phyloP scores from a whole-genome alignment of 805 yeast genomes.

The Candida boidinii region DNA sequence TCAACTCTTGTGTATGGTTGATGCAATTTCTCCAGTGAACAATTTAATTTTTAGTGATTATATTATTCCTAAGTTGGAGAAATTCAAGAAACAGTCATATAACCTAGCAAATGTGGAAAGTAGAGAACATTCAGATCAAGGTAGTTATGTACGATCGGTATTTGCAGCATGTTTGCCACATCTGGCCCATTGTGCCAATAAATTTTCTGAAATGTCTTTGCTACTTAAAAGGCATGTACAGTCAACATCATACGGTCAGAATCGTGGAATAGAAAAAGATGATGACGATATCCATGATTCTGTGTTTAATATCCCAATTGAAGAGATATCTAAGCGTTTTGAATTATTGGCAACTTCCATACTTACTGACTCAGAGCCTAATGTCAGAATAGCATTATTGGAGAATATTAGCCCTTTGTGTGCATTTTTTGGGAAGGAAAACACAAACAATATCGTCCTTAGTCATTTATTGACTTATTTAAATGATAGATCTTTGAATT shows the following conservation, averaged over 20 bases:
- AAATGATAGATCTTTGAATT: constrained; percentile 73
- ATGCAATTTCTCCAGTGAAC: constrained; percentile 64
- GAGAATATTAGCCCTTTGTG: constrained; percentile 70
- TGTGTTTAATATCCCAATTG: constrained; percentile 30
- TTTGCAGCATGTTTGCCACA: constrained; percentile 69
- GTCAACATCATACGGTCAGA: constrained; percentile 11
- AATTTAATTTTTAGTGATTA: constrained; percentile 75
- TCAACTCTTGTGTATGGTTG: constrained; percentile 57
- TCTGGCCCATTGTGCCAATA: constrained; percentile 56
- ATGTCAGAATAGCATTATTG: constrained; percentile 64
- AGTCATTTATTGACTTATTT: constrained; percentile 89
- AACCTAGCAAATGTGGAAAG: constrained; percentile 1
- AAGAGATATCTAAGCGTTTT: constrained; percentile 41
- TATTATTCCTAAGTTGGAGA: constrained; percentile 58
- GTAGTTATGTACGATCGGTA: constrained; percentile 45
- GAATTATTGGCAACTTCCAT: constrained; percentile 58
- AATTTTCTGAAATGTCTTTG: constrained; percentile 55
- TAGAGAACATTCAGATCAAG: neutral
- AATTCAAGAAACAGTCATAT: constrained; percentile 30
- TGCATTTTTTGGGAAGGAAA: constrained; percentile 75
- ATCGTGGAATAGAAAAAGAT: too few relatives aligned
- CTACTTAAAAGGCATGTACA: constrained; percentile 30
- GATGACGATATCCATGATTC: too few relatives aligned
- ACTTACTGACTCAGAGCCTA: constrained; percentile 59
- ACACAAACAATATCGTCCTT: constrained; percentile 78